phyloP scores from a whole-genome alignment of 2,329 filamentous ascomycete species.

The Cercospora citrullina region DNA sequence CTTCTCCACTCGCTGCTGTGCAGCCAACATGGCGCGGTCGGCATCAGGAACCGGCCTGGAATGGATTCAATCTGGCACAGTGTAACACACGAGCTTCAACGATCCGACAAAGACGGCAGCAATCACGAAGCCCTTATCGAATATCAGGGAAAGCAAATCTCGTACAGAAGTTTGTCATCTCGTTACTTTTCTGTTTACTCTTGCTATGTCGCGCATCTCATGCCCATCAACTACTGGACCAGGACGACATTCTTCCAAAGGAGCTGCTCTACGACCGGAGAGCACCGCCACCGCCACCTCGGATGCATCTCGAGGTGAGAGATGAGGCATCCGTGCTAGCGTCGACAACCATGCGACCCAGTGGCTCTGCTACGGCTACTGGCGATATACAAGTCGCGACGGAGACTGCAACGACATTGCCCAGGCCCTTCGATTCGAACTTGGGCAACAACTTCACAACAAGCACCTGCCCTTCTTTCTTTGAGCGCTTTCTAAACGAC shows the following conservation, averaged over 20 bases:
- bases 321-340: slow-evolving; percentile 25
- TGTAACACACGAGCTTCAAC: slow-evolving; percentile 26
- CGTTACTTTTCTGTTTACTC: slow-evolving; percentile 29
- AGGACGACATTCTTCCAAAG: slow-evolving; percentile 18
- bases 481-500: slow-evolving; percentile 66
- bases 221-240: slow-evolving; percentile 24
- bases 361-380: slow-evolving; percentile 24
- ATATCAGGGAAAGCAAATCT: not conserved
- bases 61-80: slow-evolving; percentile 28
- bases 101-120: slow-evolving; percentile 18
- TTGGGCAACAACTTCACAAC: slow-evolving; percentile 56
- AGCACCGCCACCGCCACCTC: slow-evolving; percentile 29
- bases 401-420: slow-evolving; percentile 35
- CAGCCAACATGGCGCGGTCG: slow-evolving; percentile 5
- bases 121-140: slow-evolving; percentile 17
- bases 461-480: slow-evolving; percentile 63
- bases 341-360: slow-evolving; percentile 20
- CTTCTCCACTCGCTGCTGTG: slow-evolving; percentile 28
- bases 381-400: slow-evolving; percentile 27
- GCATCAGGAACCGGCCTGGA: slow-evolving; percentile 25
- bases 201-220: slow-evolving; percentile 26
- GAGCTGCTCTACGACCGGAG: slow-evolving; percentile 35
- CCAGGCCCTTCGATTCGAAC: slow-evolving; percentile 50
- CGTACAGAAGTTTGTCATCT: slow-evolving; percentile 16
- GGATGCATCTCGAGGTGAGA: slow-evolving; percentile 29